phyloP scores from a whole-genome alignment of 768 basidiomycete genomes.

The Vishniacozyma victoriae region DNA sequence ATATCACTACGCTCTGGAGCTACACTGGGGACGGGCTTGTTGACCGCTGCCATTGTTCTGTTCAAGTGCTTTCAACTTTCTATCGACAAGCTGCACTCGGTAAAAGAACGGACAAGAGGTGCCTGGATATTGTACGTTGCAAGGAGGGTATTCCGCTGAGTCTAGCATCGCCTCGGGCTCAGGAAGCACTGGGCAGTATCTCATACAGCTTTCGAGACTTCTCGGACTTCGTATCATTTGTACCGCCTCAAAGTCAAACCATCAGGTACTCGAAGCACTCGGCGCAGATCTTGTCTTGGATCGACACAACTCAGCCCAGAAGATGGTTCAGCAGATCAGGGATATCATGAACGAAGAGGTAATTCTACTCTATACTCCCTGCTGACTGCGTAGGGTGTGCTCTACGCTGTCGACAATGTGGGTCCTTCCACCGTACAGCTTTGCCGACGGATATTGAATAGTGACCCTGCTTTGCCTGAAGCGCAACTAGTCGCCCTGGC shows the following conservation, averaged over 20 bases:
- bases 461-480: not conserved
- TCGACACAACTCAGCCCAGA: constrained; percentile 10
- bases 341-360: constrained; percentile 20
- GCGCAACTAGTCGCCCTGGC: constrained; percentile 23
- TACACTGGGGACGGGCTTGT: constrained; percentile 27
- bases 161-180: no score
- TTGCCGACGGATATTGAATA: constrained; percentile 16
- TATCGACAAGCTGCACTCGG: not conserved
- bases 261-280: constrained; percentile 46
- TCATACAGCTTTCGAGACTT: constrained; percentile 50
- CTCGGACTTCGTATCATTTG: constrained; percentile 52
- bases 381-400: constrained; percentile 11
- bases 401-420: constrained; percentile 28
- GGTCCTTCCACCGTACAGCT: constrained; percentile 13
- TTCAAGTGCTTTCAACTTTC: constrained; percentile 18
- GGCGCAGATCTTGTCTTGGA: constrained; percentile 53
- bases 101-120: not conserved
- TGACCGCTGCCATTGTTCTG: constrained; percentile 30
- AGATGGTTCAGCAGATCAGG: constrained; percentile 19
- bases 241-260: constrained; percentile 50
- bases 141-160: constrained; percentile 31
- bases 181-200: constrained; percentile 28
- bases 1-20: constrained; percentile 24
- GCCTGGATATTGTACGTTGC: constrained; percentile 5
- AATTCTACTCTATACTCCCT: constrained; percentile 2